Conservation (phyloP, 1,284 basidiomycete species). For the Ceratobasidium sp. region DNA sequence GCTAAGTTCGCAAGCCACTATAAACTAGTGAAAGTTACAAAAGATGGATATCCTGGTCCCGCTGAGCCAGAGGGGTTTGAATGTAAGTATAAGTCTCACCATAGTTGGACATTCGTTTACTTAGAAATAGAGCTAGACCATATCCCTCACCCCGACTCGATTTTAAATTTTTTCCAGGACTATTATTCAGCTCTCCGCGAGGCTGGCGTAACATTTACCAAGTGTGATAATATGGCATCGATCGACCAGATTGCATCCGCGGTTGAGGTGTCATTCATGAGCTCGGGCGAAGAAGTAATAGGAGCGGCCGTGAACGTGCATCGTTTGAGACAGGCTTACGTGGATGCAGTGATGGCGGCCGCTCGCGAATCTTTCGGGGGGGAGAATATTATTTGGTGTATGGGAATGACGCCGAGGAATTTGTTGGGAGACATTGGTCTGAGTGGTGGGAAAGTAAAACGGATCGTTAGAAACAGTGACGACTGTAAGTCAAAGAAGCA, state of each 20-base stretch:
- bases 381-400: slow-evolving; percentile 47
- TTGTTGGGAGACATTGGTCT: slow-evolving; percentile 45
- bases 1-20: slow-evolving; percentile 45
- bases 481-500: slow-evolving; percentile 30
- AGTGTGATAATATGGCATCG: slow-evolving; percentile 49
- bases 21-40: slow-evolving; percentile 47
- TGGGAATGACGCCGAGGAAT: slow-evolving; percentile 48
- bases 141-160: slow-evolving; percentile 45
- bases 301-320: slow-evolving; percentile 41
- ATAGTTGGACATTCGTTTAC: not conserved
- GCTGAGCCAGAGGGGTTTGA: slow-evolving; percentile 43
- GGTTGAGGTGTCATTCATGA: slow-evolving; percentile 24
- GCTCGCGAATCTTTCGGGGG: slow-evolving; percentile 44
- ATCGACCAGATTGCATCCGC: slow-evolving; percentile 47
- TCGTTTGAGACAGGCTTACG: slow-evolving; percentile 37
- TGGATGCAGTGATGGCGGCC: slow-evolving; percentile 41
- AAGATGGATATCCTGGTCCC: slow-evolving; percentile 48
- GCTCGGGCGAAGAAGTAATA: slow-evolving; percentile 27
- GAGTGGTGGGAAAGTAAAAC: slow-evolving; percentile 18
- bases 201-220: slow-evolving; percentile 45
- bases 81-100: slow-evolving; percentile 26
- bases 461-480: slow-evolving; percentile 44
- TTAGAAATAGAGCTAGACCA: slow-evolving; percentile 33
- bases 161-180: slow-evolving; percentile 46
- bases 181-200: slow-evolving; percentile 44